Conservation (phyloP, 768 basidiomycete species). For the Psilocybe cubensis region DNA sequence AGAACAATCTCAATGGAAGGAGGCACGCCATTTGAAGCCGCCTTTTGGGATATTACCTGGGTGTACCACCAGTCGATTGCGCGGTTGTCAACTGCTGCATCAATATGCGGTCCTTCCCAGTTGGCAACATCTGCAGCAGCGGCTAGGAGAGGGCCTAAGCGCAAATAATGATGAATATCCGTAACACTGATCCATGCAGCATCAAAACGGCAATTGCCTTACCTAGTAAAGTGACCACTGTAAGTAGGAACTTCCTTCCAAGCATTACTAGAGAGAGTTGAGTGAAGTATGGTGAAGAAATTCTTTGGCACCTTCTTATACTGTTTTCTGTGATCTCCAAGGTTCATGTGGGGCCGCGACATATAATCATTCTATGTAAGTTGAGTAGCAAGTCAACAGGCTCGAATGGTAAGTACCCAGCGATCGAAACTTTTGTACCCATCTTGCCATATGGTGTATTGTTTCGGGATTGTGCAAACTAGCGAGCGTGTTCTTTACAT, state of each 20-base stretch:
- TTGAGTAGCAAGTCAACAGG: too few species aligned
- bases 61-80: constrained; percentile 4
- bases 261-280: neutral
- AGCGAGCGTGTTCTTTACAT: too few species aligned
- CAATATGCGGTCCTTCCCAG: constrained; percentile 1
- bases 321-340: neutral
- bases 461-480: too few species aligned
- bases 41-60: neutral
- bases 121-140: neutral
- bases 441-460: too few species aligned
- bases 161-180: neutral
- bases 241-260: neutral
- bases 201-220: neutral
- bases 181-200: neutral
- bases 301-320: neutral
- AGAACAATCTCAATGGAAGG: constrained; percentile 4
- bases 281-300: neutral
- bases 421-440: too few species aligned
- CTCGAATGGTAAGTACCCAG: too few species aligned
- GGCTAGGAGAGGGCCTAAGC: neutral
- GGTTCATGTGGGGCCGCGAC: too few species aligned
- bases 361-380: too few species aligned
- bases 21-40: neutral
- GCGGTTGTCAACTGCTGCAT: neutral
- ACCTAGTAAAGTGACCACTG: neutral